phyloP scores from a whole-genome alignment of 192 early-diverging fungal species.

The Coemansia sp. region DNA sequence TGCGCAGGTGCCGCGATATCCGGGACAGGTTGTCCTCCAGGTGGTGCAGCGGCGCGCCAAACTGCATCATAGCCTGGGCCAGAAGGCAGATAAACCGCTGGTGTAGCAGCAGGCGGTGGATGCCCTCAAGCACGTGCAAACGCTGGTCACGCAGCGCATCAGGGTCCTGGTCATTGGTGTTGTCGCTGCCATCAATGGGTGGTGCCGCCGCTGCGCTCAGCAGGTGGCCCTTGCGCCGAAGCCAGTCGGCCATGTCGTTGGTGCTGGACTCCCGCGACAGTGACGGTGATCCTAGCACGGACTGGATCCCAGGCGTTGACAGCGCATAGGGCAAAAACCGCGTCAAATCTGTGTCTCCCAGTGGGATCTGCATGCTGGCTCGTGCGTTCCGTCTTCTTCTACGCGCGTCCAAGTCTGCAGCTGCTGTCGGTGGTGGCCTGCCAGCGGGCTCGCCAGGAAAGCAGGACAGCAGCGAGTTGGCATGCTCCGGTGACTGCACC shows the following conservation, averaged over 20 bases:
- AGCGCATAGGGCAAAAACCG: conserved; percentile 25
- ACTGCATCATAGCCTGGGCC: conserved; percentile 61
- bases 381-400: neutral
- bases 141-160: conserved; percentile 8
- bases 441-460: neutral
- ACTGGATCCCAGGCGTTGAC: conserved; percentile 17
- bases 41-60: conserved; percentile 61
- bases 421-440: neutral
- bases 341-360: conserved; percentile 11
- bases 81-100: conserved; percentile 58
- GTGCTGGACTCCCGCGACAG: conserved; percentile 7
- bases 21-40: conserved; percentile 58
- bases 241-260: conserved; percentile 11
- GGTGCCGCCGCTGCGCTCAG: conserved; percentile 1
- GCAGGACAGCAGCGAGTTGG: neutral
- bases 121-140: conserved; percentile 9
- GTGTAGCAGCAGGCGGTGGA: conserved; percentile 54
- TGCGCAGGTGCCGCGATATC: conserved; percentile 52
- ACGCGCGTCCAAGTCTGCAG: neutral
- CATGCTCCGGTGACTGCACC: neutral
- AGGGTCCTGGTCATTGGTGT: neutral
- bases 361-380: conserved; percentile 3
- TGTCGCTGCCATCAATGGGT: too few species aligned
- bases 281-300: conserved; percentile 7
- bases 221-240: conserved; percentile 3